A percentile compares a stretch with the other conserved stretches of the same genome.
Conservation (phyloP, 1,284 basidiomycete species). For the Malassezia yamatoensis region DNA sequence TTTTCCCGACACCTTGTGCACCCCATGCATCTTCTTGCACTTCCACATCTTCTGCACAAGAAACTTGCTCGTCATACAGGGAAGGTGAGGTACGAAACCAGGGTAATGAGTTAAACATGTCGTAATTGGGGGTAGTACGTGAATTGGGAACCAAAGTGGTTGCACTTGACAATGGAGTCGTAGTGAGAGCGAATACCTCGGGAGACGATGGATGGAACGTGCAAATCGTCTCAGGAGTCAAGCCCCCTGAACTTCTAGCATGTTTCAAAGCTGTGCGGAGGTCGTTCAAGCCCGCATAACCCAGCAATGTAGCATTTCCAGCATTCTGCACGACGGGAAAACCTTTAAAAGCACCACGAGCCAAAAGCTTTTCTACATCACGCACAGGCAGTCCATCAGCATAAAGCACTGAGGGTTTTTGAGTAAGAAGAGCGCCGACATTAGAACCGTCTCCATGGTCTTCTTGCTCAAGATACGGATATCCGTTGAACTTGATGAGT, state of each 20-base stretch:
- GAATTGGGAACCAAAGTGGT: background rate
- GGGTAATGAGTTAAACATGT: background rate
- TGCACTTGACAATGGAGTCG: background rate
- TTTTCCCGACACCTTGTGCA: background rate
- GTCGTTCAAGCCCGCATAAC: conserved; percentile 80
- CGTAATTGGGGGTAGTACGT: background rate
- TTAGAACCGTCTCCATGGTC: conserved; percentile 77
- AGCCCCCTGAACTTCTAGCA: conserved; percentile 28
- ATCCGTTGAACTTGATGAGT: conserved; percentile 93
- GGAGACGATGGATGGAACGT: conserved; percentile 23
- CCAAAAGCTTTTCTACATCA: conserved; percentile 55
- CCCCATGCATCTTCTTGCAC: background rate
- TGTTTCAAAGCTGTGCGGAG: conserved; percentile 72
- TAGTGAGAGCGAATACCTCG: conserved; percentile 8
- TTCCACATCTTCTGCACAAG: background rate
- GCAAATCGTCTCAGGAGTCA: conserved; percentile 26
- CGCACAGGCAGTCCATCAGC: conserved; percentile 65
- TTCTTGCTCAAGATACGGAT: conserved; percentile 71
- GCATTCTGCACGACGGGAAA: conserved; percentile 68
- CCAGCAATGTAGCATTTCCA: conserved; percentile 58
- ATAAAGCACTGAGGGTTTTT: conserved; percentile 62
- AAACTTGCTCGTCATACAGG: background rate
- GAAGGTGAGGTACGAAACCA: background rate
- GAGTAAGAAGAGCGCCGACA: conserved; percentile 84
- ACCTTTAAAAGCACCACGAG: conserved; percentile 60